phyloP scores from a whole-genome alignment of 1,284 basidiomycete genomes.

The Xerocomus cyaneibrunnescens region DNA sequence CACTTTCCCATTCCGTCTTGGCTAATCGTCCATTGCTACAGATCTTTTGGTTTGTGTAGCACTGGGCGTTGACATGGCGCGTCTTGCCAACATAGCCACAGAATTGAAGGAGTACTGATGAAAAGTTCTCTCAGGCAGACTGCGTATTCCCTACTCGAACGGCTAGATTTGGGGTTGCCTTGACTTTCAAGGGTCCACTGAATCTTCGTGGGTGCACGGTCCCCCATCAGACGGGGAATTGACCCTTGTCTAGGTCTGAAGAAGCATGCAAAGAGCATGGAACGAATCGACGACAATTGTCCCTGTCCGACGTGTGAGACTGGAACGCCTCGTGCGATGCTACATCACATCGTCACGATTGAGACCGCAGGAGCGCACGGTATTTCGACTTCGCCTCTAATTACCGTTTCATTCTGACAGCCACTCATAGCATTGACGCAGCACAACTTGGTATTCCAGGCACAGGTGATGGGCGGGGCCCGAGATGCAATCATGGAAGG shows the following conservation, averaged over 20 bases:
- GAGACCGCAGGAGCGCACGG: constrained; percentile 83
- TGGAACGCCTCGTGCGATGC: constrained; percentile 63
- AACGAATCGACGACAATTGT: constrained; percentile 69
- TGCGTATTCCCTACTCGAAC: constrained; percentile 89
- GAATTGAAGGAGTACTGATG: neutral
- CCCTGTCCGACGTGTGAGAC: constrained; percentile 76
- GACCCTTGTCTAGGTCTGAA: constrained; percentile 48
- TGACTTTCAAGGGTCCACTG: constrained; percentile 75
- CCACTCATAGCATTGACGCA: constrained; percentile 60
- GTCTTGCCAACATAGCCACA: constrained; percentile 12
- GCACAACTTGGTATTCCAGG: constrained; percentile 82
- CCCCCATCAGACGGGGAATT: neutral
- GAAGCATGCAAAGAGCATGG: constrained; percentile 67
- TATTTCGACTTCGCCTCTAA: constrained; percentile 34
- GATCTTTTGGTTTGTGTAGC: constrained; percentile 85
- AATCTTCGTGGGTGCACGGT: constrained; percentile 62
- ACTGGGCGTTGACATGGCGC: constrained; percentile 85
- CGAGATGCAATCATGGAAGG: constrained; percentile 75
- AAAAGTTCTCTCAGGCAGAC: constrained; percentile 58
- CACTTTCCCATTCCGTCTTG: neutral
- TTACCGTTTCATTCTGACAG: constrained; percentile 24
- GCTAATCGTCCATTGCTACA: constrained; percentile 30
- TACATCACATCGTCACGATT: constrained; percentile 71
- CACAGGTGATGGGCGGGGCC: constrained; percentile 75
- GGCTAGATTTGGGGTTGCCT: constrained; percentile 81